Percentiles rank a stretch among this genome's conserved stretches.
Evolutionary conservation across 345 rosid genomes (phyloP).

Genomic region (Murraya koenigii): DNA sequence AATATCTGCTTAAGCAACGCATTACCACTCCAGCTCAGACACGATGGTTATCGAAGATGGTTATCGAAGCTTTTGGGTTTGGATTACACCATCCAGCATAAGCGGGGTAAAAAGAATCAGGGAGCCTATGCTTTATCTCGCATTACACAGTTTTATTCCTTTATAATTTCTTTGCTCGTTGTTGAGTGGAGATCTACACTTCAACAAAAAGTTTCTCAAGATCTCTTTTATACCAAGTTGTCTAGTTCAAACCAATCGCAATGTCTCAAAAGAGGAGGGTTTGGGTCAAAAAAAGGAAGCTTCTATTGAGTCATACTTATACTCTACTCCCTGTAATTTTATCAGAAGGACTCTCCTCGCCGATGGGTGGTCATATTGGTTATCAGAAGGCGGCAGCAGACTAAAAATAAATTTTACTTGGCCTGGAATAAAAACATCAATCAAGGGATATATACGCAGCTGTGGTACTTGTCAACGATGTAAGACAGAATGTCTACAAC

Average conservation of each 20-base stretch:
- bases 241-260: too few species aligned
- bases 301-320: not conserved
- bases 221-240: too few species aligned
- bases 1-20: too few species aligned
- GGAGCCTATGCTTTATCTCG: not conserved
- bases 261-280: not conserved
- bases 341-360: not conserved
- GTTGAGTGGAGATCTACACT: not conserved
- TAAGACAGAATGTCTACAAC: not conserved
- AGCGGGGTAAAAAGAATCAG: too few species aligned
- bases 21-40: too few species aligned
- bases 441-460: not conserved
- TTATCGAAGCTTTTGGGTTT: too few species aligned
- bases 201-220: too few species aligned
- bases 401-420: not conserved
- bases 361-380: not conserved
- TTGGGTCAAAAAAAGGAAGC: not conserved
- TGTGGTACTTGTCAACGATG: not conserved
- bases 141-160: too few species aligned
- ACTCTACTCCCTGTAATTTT: not conserved
- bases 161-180: not conserved
- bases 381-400: too few species aligned
- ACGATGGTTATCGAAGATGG: too few species aligned
- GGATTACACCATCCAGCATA: too few species aligned
- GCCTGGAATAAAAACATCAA: too few species aligned